Base-by-base conservation (phyloP, 768 basidiomycete species). In the Leccinum boreale region DNA sequence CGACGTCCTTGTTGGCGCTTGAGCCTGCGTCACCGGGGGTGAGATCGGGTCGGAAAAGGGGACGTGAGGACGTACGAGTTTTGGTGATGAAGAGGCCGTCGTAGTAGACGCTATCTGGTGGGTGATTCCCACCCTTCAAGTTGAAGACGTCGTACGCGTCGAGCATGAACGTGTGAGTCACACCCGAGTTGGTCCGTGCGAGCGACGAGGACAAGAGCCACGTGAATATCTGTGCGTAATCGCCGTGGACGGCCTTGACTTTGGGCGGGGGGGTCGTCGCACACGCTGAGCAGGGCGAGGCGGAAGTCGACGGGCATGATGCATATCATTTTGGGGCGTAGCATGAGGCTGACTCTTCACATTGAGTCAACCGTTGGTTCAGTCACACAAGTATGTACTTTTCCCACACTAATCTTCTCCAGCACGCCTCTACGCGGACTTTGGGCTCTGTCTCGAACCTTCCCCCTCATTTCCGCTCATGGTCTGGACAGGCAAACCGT, bases 81-180 rank as follows among this genome's bases (percentile, higher is more conserved):
- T 95, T 94, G 1, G 88, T 91, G 56, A 96, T 77, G 57, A 98
- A 74, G 24, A 98, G 73, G 0, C 79, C 90, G 59, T 88, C 82
- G 66, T 89, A 92, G 3, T 72, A 68, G 31, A 70, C 64, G 15
- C 74, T 77, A 19, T 81, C 76, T 0, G 74, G 50, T 0, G 94
- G 94, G 61, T 90, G 92, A 36, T 78, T 78, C 73, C 77, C 73
- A 57, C 79, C 75, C 79, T 72, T 93, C 85, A 55, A 94, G 79
- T 72, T 93, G 85, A 55, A 94, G 79, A 92, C 92, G 67, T 95
- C 84, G 69, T 81, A 97, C 0, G 80, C 73, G 52, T 91, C 86
- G 11, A 95, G 74, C 0, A 67, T 74, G 59, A 88, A 85, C 1
- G 75, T 60, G 33, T 14, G 33, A 15, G 2, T 26, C 26, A 26